Base-by-base conservation (phyloP, 2,329 filamentous ascomycete species). In the Fusarium miscanthi region DNA sequence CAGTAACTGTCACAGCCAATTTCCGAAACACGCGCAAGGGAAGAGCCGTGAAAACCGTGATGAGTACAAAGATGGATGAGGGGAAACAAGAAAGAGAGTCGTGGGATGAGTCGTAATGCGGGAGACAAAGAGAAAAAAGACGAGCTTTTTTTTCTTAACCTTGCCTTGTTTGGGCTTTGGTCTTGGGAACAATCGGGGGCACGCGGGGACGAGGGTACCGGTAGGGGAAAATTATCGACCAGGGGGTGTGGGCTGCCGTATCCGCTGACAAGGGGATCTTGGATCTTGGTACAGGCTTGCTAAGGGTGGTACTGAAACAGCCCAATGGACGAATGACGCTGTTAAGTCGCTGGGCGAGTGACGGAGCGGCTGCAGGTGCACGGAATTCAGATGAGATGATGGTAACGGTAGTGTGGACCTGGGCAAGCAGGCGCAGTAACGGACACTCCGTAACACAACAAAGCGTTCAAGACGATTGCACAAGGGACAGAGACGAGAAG, bases 11-110 rank as follows among this genome's bases (percentile, higher is more conserved):
- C 79, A 82, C 77, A 82, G 81, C 79, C 80, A 82, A 82, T 76
- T 80, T 81, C 80, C 81, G 81, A 83, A 83, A 83, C 80, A 82
- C 81, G 82, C 82, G 82, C 79, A 83, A 84, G 81, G 82, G 84
- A 85, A 85, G 82, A 84, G 82, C 78, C 79, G 79, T 80, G 79
- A 80, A 79, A 82, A 81, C 76, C 79, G 81, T 81, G 80, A 81
- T 80, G 80, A 78, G 78, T 76, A 78, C 76, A 75, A 74, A 78
- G 71, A 74, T 74, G 71, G 57, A 69, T 78, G 77, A 78, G 78
- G 79, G 80, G 79, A 77, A 80, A 72, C 74, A 76, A 52, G 75
- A 76, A 78, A 76, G 77, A 78, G 72, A 75, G 72, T 76, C 79
- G 80, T 73, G 76, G 78, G 79, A 77, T 76, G 77, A 76, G 78